Percentiles rank a stretch among this genome's conserved stretches.
Conservation (phyloP, 1,139 yeast species). For the Candida mesenterica region DNA sequence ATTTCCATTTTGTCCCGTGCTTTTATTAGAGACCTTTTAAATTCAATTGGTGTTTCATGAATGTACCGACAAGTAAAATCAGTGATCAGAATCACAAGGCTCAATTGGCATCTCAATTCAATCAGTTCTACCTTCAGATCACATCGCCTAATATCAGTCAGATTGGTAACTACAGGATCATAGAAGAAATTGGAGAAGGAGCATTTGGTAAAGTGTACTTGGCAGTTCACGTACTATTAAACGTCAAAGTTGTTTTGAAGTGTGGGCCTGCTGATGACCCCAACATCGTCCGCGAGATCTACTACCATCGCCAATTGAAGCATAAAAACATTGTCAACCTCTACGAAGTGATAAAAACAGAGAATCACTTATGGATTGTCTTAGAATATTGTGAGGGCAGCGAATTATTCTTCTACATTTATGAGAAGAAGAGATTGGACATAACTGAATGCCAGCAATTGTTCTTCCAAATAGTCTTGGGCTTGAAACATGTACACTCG, state of each 20-base stretch:
- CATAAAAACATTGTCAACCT: slow-evolving; percentile 84
- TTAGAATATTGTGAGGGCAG: slow-evolving; percentile 89
- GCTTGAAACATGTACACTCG: slow-evolving; percentile 81
- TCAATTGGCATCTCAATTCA: slow-evolving; percentile 62
- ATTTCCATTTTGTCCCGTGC: too few species aligned
- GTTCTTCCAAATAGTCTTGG: slow-evolving; percentile 78
- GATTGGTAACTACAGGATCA: slow-evolving; percentile 75
- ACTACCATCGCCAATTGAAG: slow-evolving; percentile 78
- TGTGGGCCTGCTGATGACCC: slow-evolving; percentile 83
- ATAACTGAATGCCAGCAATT: slow-evolving; percentile 54
- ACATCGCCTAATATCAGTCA: slow-evolving; percentile 52
- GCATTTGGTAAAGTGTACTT: slow-evolving; percentile 89
- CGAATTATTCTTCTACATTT: slow-evolving; percentile 75
- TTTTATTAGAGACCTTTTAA: too few species aligned
- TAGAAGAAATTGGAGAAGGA: slow-evolving; percentile 80
- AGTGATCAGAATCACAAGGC: slow-evolving; percentile 37
- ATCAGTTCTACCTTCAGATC: slow-evolving; percentile 56
- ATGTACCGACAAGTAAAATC: not conserved
- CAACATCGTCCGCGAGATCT: slow-evolving; percentile 88
- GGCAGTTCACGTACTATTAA: slow-evolving; percentile 73
- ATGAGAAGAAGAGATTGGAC: slow-evolving; percentile 54
- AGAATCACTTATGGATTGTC: slow-evolving; percentile 79
- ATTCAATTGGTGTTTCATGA: not conserved
- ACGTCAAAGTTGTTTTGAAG: slow-evolving; percentile 77
- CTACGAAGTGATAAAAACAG: slow-evolving; percentile 84